Base-by-base conservation (phyloP, 106 monocot genomes). In the Amphibolis antarctica region DNA sequence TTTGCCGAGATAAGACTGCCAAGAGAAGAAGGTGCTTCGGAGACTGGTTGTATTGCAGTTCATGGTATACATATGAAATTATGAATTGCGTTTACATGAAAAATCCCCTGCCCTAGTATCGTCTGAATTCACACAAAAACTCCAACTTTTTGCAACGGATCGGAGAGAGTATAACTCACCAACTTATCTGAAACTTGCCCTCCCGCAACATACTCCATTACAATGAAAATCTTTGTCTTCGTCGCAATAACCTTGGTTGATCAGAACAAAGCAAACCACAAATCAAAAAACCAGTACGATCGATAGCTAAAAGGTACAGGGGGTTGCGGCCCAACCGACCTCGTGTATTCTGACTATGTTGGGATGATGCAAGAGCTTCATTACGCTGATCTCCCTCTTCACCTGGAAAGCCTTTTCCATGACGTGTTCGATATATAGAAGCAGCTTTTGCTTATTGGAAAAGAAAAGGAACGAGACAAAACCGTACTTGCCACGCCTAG, bases 161-260 rank as follows among this genome's bases (percentile, higher is more conserved):
- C n/a, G n/a, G n/a, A n/a, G n/a, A n/a, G n/a, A n/a, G n/a, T n/a
- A 36, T 36, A 36, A 21, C 68, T 27, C 70, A 88, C 88, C 77
- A 88, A 28, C 65, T 84, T 83, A 23, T 83, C 78, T 31, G 81
- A 76, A 13, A 88, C 81, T 53, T 81, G 81, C 1, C 88, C 88
- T 45, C 88, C 88, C 0, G 84, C 67, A 26, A 78, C 76, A 62
- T 88, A 88, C 55, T 88, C 88, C 88, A 88, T 88, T 17, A 88
- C 75, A 0, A 88, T 69, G 59, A 79, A 88, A 63, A 88, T 88
- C 65, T 78, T 83, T 3, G 75, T 81, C 66, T 76, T 83, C 0
- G 81, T 81, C 0, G 83, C 88, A 30, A 81, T 71, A 5, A 88
- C 87, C 86, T 87, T 63, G 27, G 56, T 42, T n/a, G 30, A 28